phyloP scores from a whole-genome alignment of 2,329 filamentous ascomycete genomes.

The Xylaria sp. region DNA sequence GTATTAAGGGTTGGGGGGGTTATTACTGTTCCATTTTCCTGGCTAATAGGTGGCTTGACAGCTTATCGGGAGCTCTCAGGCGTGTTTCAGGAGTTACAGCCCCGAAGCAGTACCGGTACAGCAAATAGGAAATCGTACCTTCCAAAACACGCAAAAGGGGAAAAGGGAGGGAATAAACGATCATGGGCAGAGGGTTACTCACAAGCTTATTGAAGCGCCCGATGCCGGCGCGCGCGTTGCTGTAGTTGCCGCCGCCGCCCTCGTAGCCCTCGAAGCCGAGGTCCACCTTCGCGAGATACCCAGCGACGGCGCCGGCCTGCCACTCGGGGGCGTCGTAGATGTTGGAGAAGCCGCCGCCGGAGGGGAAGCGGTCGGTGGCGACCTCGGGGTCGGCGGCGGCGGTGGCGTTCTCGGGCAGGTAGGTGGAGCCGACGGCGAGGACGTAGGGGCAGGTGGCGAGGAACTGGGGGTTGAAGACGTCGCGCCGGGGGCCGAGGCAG shows the following conservation, averaged over 20 bases:
- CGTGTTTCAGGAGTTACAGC: too few species aligned
- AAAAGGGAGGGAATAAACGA: too few species aligned
- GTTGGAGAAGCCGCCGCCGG: constrained; percentile 41
- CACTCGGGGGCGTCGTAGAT: constrained; percentile 36
- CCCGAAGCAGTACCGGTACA: too few species aligned
- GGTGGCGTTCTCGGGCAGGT: constrained; percentile 24
- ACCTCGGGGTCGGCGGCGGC: constrained; percentile 23
- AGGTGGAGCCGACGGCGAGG: constrained; percentile 47
- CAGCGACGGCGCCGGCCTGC: constrained; percentile 31
- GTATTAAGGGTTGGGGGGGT: too few species aligned
- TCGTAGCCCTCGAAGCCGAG: constrained; percentile 38
- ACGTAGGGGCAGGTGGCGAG: constrained; percentile 53
- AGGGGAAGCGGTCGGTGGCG: constrained; percentile 27
- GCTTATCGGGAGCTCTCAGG: too few species aligned
- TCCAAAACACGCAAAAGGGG: too few species aligned
- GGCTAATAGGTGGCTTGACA: too few species aligned
- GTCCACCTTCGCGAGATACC: constrained; percentile 31
- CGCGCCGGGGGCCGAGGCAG: constrained; percentile 41
- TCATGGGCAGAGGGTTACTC: too few species aligned
- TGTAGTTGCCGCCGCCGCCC: constrained; percentile 40
- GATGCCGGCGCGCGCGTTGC: constrained; percentile 37
- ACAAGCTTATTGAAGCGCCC: constrained; percentile 43
- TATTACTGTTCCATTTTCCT: too few species aligned
- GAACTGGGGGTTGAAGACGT: constrained; percentile 54
- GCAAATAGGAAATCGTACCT: too few species aligned